A percentile compares a stretch with the other conserved stretches of the same genome.
Evolutionary conservation across 1,284 basidiomycete genomes (phyloP).

Genomic region (Xanthoconium separans): DNA sequence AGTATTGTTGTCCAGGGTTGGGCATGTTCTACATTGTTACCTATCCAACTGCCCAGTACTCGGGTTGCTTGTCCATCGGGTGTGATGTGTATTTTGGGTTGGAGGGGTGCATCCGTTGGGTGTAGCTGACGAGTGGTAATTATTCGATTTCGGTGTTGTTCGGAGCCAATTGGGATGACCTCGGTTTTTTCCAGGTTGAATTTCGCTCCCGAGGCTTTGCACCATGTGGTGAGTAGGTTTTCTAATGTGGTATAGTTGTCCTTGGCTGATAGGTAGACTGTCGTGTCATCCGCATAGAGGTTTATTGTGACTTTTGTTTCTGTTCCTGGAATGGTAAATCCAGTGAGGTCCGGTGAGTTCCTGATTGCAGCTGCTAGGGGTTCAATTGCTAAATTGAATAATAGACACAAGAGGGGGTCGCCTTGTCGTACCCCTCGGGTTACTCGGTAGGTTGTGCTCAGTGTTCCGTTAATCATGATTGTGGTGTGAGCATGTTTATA

Average conservation of each 20-base stretch:
- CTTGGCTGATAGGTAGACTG: constrained; percentile 3
- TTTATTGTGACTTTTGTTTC: not conserved
- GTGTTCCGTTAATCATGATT: not conserved
- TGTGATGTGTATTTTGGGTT: not conserved
- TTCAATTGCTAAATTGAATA: not conserved
- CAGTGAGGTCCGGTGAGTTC: not conserved
- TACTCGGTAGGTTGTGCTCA: not conserved
- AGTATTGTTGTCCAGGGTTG: not conserved
- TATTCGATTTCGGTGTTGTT: not conserved
- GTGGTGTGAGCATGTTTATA: not conserved
- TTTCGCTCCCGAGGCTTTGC: not conserved
- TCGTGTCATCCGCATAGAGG: constrained; percentile 19
- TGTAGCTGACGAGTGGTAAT: not conserved
- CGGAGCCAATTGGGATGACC: constrained; percentile 11
- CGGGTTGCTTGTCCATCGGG: not conserved
- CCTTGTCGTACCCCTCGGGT: not conserved
- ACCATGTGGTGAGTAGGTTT: not conserved
- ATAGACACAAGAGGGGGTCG: not conserved
- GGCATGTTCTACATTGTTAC: not conserved
- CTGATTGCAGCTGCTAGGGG: not conserved
- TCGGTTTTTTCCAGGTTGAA: constrained; percentile 21
- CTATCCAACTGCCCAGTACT: constrained; percentile 9
- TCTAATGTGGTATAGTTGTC: constrained; percentile 9
- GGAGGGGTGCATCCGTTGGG: not conserved
- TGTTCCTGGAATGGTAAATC: not conserved